Evolutionary conservation across 345 rosid species (phyloP).

Genomic region (Brassica incana): DNA sequence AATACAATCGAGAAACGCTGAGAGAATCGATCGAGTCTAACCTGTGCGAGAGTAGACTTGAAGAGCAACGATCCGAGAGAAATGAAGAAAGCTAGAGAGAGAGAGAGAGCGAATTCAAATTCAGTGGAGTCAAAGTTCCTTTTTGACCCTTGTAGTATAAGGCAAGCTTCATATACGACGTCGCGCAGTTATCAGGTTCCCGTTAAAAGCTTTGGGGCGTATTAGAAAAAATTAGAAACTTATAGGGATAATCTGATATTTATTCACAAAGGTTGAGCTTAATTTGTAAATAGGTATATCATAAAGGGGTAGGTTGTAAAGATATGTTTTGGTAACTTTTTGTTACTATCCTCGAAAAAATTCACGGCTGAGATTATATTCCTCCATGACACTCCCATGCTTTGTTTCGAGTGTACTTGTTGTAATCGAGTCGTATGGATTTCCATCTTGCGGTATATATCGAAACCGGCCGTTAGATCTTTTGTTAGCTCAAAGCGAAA

Average conservation of each 20-base stretch:
- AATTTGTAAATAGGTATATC: background rate
- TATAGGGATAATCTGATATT: background rate
- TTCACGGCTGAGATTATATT: background rate
- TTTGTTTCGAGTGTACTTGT: background rate
- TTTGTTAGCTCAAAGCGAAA: conserved; percentile 58
- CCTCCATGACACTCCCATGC: background rate
- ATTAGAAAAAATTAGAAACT: background rate
- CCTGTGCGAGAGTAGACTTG: conserved; percentile 7
- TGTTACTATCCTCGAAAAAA: background rate
- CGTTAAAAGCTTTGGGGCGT: background rate
- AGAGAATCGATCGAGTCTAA: background rate
- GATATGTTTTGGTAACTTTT: background rate
- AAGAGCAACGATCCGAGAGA: conserved; percentile 24
- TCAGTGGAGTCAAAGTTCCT: background rate
- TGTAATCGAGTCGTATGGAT: background rate
- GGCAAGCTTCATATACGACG: background rate
- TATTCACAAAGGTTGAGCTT: background rate
- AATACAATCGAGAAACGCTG: background rate
- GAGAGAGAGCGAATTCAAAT: conserved; percentile 16
- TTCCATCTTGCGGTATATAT: background rate
- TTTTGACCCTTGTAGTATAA: conserved; percentile 13
- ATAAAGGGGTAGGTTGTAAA: background rate
- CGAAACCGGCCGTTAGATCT: conserved; percentile 24
- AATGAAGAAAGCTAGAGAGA: conserved; percentile 5
- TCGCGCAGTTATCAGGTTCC: background rate